Conservation (phyloP, 345 rosid genomes). For the Excoecaria cochinchinensis region DNA sequence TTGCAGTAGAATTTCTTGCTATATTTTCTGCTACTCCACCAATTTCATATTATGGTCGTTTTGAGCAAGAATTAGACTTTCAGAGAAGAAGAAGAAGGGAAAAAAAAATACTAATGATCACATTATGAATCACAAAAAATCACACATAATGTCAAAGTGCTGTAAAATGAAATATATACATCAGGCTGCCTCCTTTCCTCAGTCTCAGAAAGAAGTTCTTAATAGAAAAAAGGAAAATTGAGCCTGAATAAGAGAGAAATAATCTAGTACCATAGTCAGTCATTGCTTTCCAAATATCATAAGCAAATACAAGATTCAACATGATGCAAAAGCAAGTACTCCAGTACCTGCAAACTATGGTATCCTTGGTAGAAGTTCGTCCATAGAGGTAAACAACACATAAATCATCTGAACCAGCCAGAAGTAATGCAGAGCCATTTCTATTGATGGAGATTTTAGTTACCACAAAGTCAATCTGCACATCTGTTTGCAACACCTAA, state of each 20-base stretch:
- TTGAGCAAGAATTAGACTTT: background rate
- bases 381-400: constrained; percentile 80
- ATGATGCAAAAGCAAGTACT: background rate
- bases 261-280: background rate
- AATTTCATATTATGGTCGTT: background rate
- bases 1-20: too few relatives aligned
- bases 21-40: too few relatives aligned
- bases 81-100: background rate
- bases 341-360: constrained; percentile 69
- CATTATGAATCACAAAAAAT: background rate
- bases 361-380: constrained; percentile 47
- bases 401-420: constrained; percentile 63
- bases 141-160: background rate
- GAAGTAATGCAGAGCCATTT: constrained; percentile 72
- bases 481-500: constrained; percentile 73
- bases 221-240: background rate
- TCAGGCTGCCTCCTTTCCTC: background rate
- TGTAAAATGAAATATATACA: background rate
- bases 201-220: background rate
- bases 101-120: background rate
- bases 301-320: background rate
- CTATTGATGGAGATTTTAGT: constrained; percentile 72
- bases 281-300: background rate
- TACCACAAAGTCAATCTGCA: constrained; percentile 48
- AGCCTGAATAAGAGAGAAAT: background rate